Percentiles rank a stretch among this genome's conserved stretches.
These are phyloP conservation scores for Alternaria sp. DNA, from an alignment of 2,329 filamentous ascomycete genomes.

Conservation along the genomic window DNA sequence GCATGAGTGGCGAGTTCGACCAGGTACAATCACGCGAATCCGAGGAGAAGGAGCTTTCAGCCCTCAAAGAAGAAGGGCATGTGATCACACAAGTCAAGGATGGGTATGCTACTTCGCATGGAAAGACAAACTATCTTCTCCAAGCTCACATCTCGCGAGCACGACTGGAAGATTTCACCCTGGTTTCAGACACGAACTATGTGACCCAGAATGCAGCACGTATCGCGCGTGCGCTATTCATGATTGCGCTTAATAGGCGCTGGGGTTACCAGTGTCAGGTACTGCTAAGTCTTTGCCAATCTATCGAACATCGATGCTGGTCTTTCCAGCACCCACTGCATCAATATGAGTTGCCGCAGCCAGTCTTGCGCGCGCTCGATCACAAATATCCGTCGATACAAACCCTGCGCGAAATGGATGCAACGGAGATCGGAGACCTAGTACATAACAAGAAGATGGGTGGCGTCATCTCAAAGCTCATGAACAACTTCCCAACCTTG, in stretches of 20 bases:
- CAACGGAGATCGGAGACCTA: slow-evolving; percentile 84
- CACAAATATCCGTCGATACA: slow-evolving; percentile 83
- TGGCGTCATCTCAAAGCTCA: slow-evolving; percentile 76
- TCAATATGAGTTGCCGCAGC: slow-evolving; percentile 88
- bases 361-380: slow-evolving; percentile 84
- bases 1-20: slow-evolving; percentile 96
- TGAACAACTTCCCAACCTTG: slow-evolving; percentile 91
- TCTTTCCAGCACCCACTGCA: slow-evolving; percentile 92
- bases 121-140: slow-evolving; percentile 93
- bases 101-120: slow-evolving; percentile 70
- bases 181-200: slow-evolving; percentile 91
- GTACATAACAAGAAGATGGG: slow-evolving; percentile 93
- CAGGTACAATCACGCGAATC: slow-evolving; percentile 92
- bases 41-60: slow-evolving; percentile 84
- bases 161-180: slow-evolving; percentile 88
- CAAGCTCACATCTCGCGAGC: slow-evolving; percentile 92
- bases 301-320: slow-evolving; percentile 96
- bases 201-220: slow-evolving; percentile 94
- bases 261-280: slow-evolving; percentile 97
- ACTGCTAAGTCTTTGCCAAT: slow-evolving; percentile 89
- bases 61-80: slow-evolving; percentile 68
- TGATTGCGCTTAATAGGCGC: slow-evolving; percentile 92
- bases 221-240: slow-evolving; percentile 93
- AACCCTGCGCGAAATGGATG: slow-evolving; percentile 88
- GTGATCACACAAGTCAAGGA: slow-evolving; percentile 81